Base-by-base conservation (phyloP, 768 basidiomycete species). In the Tricholoma sp. region DNA sequence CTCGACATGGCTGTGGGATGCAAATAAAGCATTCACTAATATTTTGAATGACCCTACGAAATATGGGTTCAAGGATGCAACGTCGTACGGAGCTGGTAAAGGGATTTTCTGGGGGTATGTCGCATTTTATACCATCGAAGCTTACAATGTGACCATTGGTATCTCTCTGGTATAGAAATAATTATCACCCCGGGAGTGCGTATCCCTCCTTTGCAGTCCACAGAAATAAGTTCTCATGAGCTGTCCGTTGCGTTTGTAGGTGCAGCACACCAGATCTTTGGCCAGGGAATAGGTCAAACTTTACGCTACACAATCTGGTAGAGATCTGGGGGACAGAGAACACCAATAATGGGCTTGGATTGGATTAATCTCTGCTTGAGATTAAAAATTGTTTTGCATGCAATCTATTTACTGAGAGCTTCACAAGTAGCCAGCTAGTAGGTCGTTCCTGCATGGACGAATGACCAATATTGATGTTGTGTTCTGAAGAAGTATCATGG, bases 61-160 rank as follows among this genome's bases (percentile, higher is more conserved):
- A n/a, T 84, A 76, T 54, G 83, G 83, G 0, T 83, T 84, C 65
- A 69, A 72, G n/a, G 82, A 85, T 59, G 75, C 74, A 2, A 76
- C 75, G 2, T 73, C 76, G 0, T 79, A 70, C 54, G 82, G 81
- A 9, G 66, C 64, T 18, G 70, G 66, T 31, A 37, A 73, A 12
- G 74, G 73, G 12, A 68, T 75, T 50, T 84, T 84, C 74, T 84
- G 82, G 82, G 79, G 77, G 80, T 81, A 59, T 55, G 78, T 65
- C 49, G 0, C n/a, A 2, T 31, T 4, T 18, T 15, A 10, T 48
- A 31, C 53, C 4, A 12, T 11, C 50, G 36, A 12, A 17, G n/a
- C 34, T 39, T 51, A 24, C 11, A 24, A 9, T 13, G 15, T 29
- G 36, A 53, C 39, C 28, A 13, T 55, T 18, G 52, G 4, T 51